phyloP scores from a whole-genome alignment of 2,329 filamentous ascomycete genomes.

The Aureobasidium sp. region DNA sequence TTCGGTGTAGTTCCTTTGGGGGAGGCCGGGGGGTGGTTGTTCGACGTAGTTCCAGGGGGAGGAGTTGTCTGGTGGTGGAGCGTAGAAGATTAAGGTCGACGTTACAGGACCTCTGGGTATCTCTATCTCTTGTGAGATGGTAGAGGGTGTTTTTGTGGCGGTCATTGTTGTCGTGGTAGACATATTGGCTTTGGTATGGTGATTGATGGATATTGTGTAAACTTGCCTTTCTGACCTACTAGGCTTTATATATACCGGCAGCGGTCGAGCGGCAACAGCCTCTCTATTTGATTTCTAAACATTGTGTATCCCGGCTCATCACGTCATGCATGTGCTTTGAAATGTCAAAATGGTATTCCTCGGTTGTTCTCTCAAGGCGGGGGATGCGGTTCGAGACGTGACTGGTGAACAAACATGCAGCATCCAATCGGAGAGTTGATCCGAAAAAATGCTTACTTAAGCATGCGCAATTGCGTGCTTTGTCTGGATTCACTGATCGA shows the following conservation, averaged over 20 bases:
- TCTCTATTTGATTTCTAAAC: not conserved
- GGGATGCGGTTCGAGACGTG: not conserved
- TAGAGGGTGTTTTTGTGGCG: not conserved
- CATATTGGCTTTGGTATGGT: not conserved
- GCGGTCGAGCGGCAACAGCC: not conserved
- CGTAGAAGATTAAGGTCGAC: slow-evolving; percentile 60
- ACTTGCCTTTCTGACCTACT: not conserved
- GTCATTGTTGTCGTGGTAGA: slow-evolving; percentile 5
- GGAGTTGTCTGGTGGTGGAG: slow-evolving; percentile 52
- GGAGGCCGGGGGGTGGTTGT: slow-evolving; percentile 51
- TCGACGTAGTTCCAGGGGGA: slow-evolving; percentile 56
- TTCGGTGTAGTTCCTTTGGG: slow-evolving; percentile 58
- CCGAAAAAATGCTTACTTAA: not conserved
- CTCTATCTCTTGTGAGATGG: slow-evolving; percentile 9
- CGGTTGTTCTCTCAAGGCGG: not conserved
- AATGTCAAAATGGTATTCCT: not conserved
- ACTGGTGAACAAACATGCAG: not conserved
- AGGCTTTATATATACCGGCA: not conserved
- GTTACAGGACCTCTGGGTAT: slow-evolving; percentile 54
- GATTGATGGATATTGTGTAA: not conserved
- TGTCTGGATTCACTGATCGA: not conserved
- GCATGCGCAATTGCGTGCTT: slow-evolving; percentile 1
- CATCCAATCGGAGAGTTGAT: not conserved
- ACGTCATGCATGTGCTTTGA: slow-evolving; percentile 1
- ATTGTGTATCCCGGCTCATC: not conserved